Evolutionary conservation across 805 yeast species (phyloP).

Genomic region (Candida ulmi): DNA sequence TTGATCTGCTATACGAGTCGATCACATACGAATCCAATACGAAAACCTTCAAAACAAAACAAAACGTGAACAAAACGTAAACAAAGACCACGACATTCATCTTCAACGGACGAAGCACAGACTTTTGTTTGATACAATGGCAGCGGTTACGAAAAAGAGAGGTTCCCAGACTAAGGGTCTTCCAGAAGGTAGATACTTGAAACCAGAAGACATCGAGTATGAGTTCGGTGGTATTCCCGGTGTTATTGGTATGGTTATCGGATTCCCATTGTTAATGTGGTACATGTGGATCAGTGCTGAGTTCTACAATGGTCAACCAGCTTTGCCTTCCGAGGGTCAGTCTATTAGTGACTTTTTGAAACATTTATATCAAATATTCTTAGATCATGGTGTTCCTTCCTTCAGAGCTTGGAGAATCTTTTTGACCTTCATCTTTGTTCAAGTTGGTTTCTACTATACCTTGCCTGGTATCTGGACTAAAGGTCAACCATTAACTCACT

Average conservation of each 20-base stretch:
- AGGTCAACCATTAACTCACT: constrained; percentile 87
- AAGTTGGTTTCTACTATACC: constrained; percentile 68
- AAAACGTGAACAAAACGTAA: too few relatives aligned
- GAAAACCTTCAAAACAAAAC: too few relatives aligned
- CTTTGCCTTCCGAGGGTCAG: constrained; percentile 59
- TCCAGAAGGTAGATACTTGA: constrained; percentile 30
- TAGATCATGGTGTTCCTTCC: constrained; percentile 54
- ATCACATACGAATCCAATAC: too few relatives aligned
- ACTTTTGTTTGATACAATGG: too few relatives aligned
- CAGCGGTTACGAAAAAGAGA: not conserved
- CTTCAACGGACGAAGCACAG: too few relatives aligned
- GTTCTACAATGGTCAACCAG: constrained; percentile 69
- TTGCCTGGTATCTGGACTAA: constrained; percentile 93
- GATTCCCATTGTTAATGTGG: constrained; percentile 91
- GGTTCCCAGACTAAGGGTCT: not conserved
- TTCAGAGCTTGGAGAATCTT: constrained; percentile 63
- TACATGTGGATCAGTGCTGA: constrained; percentile 92
- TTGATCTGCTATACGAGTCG: too few relatives aligned
- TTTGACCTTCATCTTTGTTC: constrained; percentile 60
- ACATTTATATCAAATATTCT: constrained; percentile 39
- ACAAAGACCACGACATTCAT: too few relatives aligned
- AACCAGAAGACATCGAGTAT: constrained; percentile 56
- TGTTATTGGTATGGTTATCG: constrained; percentile 83
- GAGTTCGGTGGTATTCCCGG: constrained; percentile 95
- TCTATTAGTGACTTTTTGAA: constrained; percentile 36